Percentiles rank a stretch among this genome's conserved stretches.
Evolutionary conservation across 148 eudicot species (phyloP).

Genomic region (Agrostemma githago): DNA sequence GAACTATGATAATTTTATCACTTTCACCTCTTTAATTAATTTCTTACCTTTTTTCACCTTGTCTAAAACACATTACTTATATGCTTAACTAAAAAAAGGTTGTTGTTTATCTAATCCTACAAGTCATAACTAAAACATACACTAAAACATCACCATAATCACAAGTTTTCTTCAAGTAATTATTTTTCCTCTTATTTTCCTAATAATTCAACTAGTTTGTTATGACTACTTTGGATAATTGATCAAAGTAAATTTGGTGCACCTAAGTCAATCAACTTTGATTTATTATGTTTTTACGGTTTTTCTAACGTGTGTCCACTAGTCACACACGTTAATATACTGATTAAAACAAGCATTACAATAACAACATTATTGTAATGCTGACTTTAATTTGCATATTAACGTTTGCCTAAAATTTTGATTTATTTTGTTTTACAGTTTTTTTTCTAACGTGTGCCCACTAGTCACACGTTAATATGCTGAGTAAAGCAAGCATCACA

Average conservation of each 20-base stretch:
- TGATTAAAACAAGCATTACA: too few relatives aligned
- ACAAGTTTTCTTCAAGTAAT: conserved; percentile 4
- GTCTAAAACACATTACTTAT: not conserved
- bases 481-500: too few relatives aligned
- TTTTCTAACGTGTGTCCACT: not conserved
- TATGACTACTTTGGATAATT: conserved; percentile 40
- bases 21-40: not conserved
- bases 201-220: conserved; percentile 22
- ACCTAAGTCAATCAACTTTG: conserved; percentile 71
- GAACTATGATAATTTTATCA: too few relatives aligned
- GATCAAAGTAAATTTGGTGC: conserved; percentile 35
- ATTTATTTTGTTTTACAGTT: not conserved
- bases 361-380: too few relatives aligned
- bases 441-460: not conserved
- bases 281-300: conserved; percentile 7
- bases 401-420: too few relatives aligned
- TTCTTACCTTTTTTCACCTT: not conserved
- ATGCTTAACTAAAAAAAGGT: not conserved
- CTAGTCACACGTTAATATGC: too few relatives aligned
- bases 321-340: too few relatives aligned
- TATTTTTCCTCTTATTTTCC: conserved; percentile 5
- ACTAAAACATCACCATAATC: not conserved
- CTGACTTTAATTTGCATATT: too few relatives aligned
- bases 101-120: not conserved
- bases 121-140: not conserved